These are phyloP conservation scores for Sporopachydermia lactativora DNA, from an alignment of 805 yeast species.

Conservation along the genomic window DNA sequence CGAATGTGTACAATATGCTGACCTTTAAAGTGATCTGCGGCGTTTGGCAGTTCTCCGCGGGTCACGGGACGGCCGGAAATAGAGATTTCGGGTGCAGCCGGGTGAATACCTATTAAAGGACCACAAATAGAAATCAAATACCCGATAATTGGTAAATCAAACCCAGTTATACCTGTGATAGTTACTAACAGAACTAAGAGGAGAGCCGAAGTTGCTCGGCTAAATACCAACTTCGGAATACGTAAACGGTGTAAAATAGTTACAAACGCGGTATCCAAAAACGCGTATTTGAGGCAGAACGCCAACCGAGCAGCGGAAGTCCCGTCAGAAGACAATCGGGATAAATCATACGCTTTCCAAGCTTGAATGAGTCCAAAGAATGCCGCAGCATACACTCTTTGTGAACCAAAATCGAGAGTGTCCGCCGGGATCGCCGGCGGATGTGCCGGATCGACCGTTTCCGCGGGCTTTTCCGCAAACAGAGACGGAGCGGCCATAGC, in stretches of 20 bases:
- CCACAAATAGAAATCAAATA: neutral
- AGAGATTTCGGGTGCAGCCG: conserved; percentile 15
- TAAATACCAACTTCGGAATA: conserved; percentile 61
- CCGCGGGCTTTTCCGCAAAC: neutral
- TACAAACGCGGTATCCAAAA: conserved; percentile 58
- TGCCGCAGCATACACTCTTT: conserved; percentile 52
- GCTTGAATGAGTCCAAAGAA: conserved; percentile 65
- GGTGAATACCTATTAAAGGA: conserved; percentile 1
- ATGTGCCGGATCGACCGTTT: neutral
- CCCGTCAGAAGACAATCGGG: conserved; percentile 37
- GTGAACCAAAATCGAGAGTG: conserved; percentile 58
- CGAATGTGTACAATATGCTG: conserved; percentile 72
- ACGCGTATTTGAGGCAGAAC: conserved; percentile 55
- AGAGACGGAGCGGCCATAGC: too few relatives aligned
- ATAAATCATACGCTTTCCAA: conserved; percentile 68
- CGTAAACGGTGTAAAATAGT: conserved; percentile 61
- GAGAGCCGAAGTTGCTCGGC: conserved; percentile 39
- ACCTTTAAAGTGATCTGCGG: conserved; percentile 62
- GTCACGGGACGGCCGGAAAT: conserved; percentile 19
- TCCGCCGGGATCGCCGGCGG: neutral
- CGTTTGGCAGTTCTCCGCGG: conserved; percentile 18
- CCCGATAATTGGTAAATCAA: neutral
- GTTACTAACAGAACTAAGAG: conserved; percentile 10
- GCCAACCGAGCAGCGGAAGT: conserved; percentile 35
- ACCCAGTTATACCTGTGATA: conserved; percentile 12